These are phyloP conservation scores for Didymella pinodella DNA, from an alignment of 2,329 filamentous ascomycete species.

Conservation along the genomic window DNA sequence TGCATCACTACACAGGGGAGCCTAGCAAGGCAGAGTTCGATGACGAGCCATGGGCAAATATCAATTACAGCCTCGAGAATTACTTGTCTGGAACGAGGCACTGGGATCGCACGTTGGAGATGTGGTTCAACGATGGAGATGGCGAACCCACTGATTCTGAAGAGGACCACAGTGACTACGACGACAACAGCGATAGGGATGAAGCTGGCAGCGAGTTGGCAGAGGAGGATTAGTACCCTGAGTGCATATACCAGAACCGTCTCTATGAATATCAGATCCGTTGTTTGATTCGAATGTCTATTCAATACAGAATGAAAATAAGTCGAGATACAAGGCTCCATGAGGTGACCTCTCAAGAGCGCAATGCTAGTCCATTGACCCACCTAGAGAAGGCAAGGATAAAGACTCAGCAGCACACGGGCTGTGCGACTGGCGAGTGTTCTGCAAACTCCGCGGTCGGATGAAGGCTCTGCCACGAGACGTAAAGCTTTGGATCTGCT, in stretches of 20 bases:
- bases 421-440: not conserved
- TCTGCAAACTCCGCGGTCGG: not conserved
- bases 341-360: not conserved
- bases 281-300: too few relatives aligned
- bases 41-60: not conserved
- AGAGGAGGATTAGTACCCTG: not conserved
- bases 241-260: too few relatives aligned
- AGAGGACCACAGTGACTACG: not conserved
- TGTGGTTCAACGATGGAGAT: not conserved
- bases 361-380: not conserved
- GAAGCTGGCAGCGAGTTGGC: not conserved
- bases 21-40: not conserved
- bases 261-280: too few relatives aligned
- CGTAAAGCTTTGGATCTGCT: not conserved
- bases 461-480: slow-evolving; percentile 1
- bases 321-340: too few relatives aligned
- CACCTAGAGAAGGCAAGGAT: not conserved
- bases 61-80: not conserved
- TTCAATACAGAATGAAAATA: too few relatives aligned
- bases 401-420: not conserved
- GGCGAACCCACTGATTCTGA: not conserved
- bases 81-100: not conserved
- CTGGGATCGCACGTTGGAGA: not conserved
- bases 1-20: not conserved
- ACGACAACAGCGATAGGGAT: not conserved